These are phyloP conservation scores for Conidiobolus incongruus DNA, from an alignment of 371 early-diverging fungal species.

Conservation along the genomic window DNA sequence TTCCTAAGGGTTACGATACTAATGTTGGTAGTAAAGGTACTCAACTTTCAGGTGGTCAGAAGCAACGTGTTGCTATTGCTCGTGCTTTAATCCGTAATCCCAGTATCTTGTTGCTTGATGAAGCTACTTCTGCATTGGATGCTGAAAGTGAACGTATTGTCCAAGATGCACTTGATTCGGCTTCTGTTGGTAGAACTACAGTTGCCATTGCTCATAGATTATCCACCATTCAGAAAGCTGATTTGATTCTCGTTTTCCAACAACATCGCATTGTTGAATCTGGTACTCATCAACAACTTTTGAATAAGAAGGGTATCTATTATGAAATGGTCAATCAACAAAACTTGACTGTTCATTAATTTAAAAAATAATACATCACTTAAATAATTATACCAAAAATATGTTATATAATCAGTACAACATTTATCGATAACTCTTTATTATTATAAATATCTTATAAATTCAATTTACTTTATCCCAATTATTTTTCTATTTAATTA, in stretches of 20 bases:
- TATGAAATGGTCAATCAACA: no score
- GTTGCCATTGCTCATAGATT: constrained; percentile 48
- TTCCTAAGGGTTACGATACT: constrained; percentile 59
- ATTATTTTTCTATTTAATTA: no score
- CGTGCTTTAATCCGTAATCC: constrained; percentile 61
- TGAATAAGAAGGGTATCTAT: no score
- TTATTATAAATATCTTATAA: no score
- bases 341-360: no score
- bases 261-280: no score
- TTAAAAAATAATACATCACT: no score
- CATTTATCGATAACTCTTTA: no score
- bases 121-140: constrained; percentile 90
- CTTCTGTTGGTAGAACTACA: constrained; percentile 40
- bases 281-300: no score
- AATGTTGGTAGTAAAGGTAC: constrained; percentile 50
- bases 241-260: constrained; percentile 48
- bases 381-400: no score
- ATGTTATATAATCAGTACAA: no score
- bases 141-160: constrained; percentile 73
- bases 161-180: constrained; percentile 62
- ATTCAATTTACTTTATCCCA: no score
- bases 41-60: constrained; percentile 46
- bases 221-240: constrained; percentile 50
- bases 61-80: constrained; percentile 46
- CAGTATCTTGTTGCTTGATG: constrained; percentile 74